Evolutionary conservation across 106 monocot genomes (phyloP), one percentile per base, ranked within the genome.

Genomic region (Gastrodia elata): DNA sequence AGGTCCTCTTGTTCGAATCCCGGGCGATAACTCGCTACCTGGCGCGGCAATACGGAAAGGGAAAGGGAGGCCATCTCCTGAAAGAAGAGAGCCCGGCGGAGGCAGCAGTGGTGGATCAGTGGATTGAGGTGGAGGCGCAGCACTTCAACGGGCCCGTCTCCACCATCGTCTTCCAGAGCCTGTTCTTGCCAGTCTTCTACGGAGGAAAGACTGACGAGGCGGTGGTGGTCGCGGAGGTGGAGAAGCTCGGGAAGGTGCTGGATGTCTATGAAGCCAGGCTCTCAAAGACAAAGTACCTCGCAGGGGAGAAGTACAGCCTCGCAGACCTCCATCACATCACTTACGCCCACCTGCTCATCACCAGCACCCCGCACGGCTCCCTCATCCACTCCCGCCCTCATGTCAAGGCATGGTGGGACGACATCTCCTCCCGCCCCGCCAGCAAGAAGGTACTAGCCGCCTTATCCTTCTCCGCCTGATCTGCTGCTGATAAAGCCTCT

Each of bases 331-430:
- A 80, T 43, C 92, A 88, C 73, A 32, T 82, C 15, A 64, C 80
- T 0, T 65, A 41, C 5, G 73, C 65, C 14, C 71, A 80, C 30
- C 33, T 64, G 46, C 71, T 92, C 30, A 43, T 86, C 80, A 30
- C 18, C 24, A 64, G 80, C 69, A 81, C 84, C 16, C 59, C 82
- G 44, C 76, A 82, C 79, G 80, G n/a, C n/a, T n/a, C n/a, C n/a
- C n/a, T n/a, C n/a, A n/a, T n/a, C n/a, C n/a, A n/a, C n/a, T n/a
- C n/a, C 81, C 80, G 84, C 55, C 84, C 87, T 6, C 84, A 80
- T 41, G 75, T 91, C 25, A 56, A 61, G 71, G 87, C 87, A 0
- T 87, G 91, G 91, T 85, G 87, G 87, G 72, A 83, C 22, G 79
- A 64, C 59, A 59, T 91, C 77, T 81, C 81, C 1, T 20, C 81